Evolutionary conservation across 805 yeast species (phyloP), one percentile per base, ranked within the genome.

Genomic region (Suhomyces sp.): DNA sequence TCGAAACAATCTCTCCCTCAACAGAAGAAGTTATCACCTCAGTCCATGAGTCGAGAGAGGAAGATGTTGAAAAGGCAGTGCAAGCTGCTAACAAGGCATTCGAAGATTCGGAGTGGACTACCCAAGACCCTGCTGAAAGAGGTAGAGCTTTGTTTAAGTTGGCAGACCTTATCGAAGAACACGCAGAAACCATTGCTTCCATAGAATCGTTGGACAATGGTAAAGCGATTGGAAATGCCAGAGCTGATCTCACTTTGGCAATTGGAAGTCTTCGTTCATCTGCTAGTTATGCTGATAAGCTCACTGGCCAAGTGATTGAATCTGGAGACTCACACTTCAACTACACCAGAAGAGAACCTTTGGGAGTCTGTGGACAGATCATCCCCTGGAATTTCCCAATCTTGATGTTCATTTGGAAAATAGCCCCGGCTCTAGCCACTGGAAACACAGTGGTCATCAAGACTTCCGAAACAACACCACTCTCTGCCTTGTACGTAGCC

Each of bases 1-100:
- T 83, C 38, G 74, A 75, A 46, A 83, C 79, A 20, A 58, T 77
- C 29, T 72, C 77, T 51, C 87, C 88, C 22, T 72, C 84, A 26
- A 80, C 83, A 16, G 88, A 81, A 60, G 85, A 81, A 50, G 74
- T 73, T 40, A 74, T 83, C 43, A 70, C 80, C 41, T 76, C 76
- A 36, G 77, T 83, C 31, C 79, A 83, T 56, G 88, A 81, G 56
- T 95, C 90, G 28, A 70, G 76, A 38, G 81, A 68, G 35, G 88
- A 75, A 33, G 96, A 88, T 58, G 82, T 88, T 23, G 88, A 88
- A 45, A 48, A 62, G 39, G 98, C 98, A 12, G 95, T 91, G 19
- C 74, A 77, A 17, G 91, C 95, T 21, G 97, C 97, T 29, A 68
- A 75, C 43, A 68, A 68, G 25, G 96, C 96, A 7, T 87, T 82